Evolutionary conservation across 2,329 filamentous ascomycete genomes (phyloP).

Genomic region (Lecanicillium sp.): DNA sequence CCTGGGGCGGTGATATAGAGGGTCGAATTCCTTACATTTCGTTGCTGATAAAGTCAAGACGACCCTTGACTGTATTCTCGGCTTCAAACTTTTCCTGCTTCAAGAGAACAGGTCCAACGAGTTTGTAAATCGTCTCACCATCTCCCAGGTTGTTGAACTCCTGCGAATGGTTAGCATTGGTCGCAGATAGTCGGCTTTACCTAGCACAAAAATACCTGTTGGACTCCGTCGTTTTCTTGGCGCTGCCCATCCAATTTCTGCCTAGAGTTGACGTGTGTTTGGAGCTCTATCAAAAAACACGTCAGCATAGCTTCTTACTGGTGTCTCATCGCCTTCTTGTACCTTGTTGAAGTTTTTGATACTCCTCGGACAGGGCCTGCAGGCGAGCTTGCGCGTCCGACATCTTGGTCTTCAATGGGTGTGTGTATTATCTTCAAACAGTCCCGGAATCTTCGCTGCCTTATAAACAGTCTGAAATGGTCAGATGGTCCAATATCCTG

Average conservation of each 20-base stretch:
- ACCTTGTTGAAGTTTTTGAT: constrained; percentile 80
- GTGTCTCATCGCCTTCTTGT: too few species aligned
- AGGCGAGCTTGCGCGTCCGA: constrained; percentile 67
- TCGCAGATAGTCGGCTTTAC: background rate
- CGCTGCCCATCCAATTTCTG: constrained; percentile 92
- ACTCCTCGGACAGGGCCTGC: constrained; percentile 79
- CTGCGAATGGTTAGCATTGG: constrained; percentile 30
- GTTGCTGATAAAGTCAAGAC: constrained; percentile 84
- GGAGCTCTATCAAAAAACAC: constrained; percentile 57
- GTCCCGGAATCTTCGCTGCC: too few species aligned
- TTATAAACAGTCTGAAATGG: too few species aligned
- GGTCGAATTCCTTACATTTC: constrained; percentile 64
- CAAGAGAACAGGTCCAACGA: constrained; percentile 82
- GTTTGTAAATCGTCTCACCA: constrained; percentile 88
- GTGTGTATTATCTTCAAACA: background rate
- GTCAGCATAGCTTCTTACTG: background rate
- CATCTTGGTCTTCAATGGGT: constrained; percentile 35
- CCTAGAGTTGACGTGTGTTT: constrained; percentile 64
- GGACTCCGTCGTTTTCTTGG: constrained; percentile 84
- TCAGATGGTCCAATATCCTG: background rate
- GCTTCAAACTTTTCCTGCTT: constrained; percentile 94
- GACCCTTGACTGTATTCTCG: constrained; percentile 79
- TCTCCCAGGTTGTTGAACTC: constrained; percentile 76
- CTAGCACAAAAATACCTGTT: constrained; percentile 48
- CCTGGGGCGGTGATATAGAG: background rate